These are phyloP conservation scores for Gastrodia elata DNA, from an alignment of 106 monocot species.

Conservation along the genomic window DNA sequence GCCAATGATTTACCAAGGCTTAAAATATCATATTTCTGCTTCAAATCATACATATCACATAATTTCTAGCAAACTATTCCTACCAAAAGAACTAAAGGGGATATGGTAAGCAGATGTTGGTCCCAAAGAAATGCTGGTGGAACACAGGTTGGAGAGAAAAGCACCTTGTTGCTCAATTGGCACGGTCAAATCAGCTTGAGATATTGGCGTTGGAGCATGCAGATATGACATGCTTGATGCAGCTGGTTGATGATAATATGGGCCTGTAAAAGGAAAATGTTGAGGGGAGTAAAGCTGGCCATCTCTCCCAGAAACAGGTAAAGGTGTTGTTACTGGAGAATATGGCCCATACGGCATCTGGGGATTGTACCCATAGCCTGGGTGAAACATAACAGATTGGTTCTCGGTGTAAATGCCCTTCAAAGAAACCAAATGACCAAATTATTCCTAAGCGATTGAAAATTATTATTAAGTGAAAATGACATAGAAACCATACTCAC, in stretches of 20 bases:
- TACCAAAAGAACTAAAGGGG: slow-evolving; percentile 31
- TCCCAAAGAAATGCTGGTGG: slow-evolving; percentile 22
- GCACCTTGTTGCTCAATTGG: slow-evolving; percentile 40
- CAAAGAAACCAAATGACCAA: slow-evolving; percentile 12
- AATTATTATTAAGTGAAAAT: slow-evolving; percentile 3
- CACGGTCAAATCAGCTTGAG: slow-evolving; percentile 34
- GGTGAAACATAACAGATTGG: slow-evolving; percentile 39
- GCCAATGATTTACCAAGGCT: slow-evolving; percentile 23
- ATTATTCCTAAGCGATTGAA: background rate
- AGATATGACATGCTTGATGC: slow-evolving; percentile 42
- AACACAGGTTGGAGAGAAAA: slow-evolving; percentile 34
- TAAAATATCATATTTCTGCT: slow-evolving; percentile 34
- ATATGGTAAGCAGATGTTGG: slow-evolving; percentile 21
- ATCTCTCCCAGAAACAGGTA: slow-evolving; percentile 45
- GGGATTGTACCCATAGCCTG: slow-evolving; percentile 52
- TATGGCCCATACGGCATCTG: slow-evolving; percentile 69
- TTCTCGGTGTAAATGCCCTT: slow-evolving; percentile 57
- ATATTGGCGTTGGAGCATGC: slow-evolving; percentile 35
- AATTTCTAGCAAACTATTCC: slow-evolving; percentile 34
- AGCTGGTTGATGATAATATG: slow-evolving; percentile 54
- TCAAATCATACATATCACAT: slow-evolving; percentile 36
- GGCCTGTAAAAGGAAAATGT: slow-evolving; percentile 38
- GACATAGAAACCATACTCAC: slow-evolving; percentile 29
- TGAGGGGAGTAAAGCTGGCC: slow-evolving; percentile 50
- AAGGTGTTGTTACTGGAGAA: slow-evolving; percentile 57